Evolutionary conservation across 2,329 filamentous ascomycete species (phyloP).

Genomic region (Penicillium sp.): DNA sequence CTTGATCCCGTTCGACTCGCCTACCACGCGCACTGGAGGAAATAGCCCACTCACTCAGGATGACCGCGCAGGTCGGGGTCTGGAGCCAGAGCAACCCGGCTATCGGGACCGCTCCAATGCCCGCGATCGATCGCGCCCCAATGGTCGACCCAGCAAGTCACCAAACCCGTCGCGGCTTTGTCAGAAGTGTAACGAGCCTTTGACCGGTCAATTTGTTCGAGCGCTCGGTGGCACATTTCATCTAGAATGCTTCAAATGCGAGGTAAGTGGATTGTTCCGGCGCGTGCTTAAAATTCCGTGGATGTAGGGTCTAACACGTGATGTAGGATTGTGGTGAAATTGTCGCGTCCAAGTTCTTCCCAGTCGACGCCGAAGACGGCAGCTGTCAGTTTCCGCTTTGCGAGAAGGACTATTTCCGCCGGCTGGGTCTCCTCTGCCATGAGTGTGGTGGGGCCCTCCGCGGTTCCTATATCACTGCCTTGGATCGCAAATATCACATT

Average conservation of each 20-base stretch:
- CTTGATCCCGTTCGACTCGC: slow-evolving; percentile 34
- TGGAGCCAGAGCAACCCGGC: slow-evolving; percentile 32
- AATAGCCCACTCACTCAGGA: slow-evolving; percentile 25
- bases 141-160: slow-evolving; percentile 38
- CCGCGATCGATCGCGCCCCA: slow-evolving; percentile 36
- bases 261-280: slow-evolving; percentile 56
- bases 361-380: slow-evolving; percentile 84
- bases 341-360: slow-evolving; percentile 98
- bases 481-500: slow-evolving; percentile 97
- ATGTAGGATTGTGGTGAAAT: slow-evolving; percentile 89
- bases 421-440: slow-evolving; percentile 84
- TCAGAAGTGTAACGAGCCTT: slow-evolving; percentile 80
- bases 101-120: slow-evolving; percentile 33
- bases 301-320: slow-evolving; percentile 15
- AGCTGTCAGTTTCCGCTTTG: slow-evolving; percentile 84
- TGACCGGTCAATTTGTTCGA: slow-evolving; percentile 94
- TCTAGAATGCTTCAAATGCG: slow-evolving; percentile 95
- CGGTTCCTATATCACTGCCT: slow-evolving; percentile 94
- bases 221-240: slow-evolving; percentile 92
- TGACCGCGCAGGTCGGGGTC: slow-evolving; percentile 31
- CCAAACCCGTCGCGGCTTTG: slow-evolving; percentile 52
- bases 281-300: not conserved
- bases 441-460: slow-evolving; percentile 88
- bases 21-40: slow-evolving; percentile 29
- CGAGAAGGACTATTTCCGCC: slow-evolving; percentile 95